Percentiles rank a stretch among this genome's conserved stretches.
Evolutionary conservation across 2,329 filamentous ascomycete species (phyloP).

Genomic region (Fusarium graminum): DNA sequence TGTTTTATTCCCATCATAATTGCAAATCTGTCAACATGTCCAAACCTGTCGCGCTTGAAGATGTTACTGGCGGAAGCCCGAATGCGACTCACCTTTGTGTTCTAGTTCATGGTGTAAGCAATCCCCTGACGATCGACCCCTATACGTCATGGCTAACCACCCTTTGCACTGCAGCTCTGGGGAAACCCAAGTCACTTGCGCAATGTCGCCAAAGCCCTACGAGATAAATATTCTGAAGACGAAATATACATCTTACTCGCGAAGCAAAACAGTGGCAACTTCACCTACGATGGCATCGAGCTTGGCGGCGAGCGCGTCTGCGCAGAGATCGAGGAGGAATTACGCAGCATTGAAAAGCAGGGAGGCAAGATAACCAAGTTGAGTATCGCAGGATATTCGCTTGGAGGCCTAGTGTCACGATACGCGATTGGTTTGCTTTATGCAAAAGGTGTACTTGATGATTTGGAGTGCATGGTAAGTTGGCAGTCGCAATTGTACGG

Average conservation of each 20-base stretch:
- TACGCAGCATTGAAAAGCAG: slow-evolving; percentile 66
- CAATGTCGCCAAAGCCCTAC: slow-evolving; percentile 74
- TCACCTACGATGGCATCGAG: slow-evolving; percentile 79
- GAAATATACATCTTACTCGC: slow-evolving; percentile 77
- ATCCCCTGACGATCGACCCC: slow-evolving; percentile 32
- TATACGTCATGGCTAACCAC: slow-evolving; percentile 45
- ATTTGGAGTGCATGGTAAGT: slow-evolving; percentile 79
- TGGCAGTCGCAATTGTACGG: background rate
- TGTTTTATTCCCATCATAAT: background rate
- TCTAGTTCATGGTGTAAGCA: slow-evolving; percentile 79
- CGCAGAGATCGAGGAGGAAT: slow-evolving; percentile 74
- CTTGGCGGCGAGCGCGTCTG: slow-evolving; percentile 76
- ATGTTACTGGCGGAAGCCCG: slow-evolving; percentile 63
- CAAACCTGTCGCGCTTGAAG: slow-evolving; percentile 27
- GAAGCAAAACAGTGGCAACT: slow-evolving; percentile 79
- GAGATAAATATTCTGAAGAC: slow-evolving; percentile 71
- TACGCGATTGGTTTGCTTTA: slow-evolving; percentile 89
- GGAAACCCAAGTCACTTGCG: slow-evolving; percentile 81
- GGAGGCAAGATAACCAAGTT: slow-evolving; percentile 83
- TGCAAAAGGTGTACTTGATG: slow-evolving; percentile 82
- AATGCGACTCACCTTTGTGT: slow-evolving; percentile 80
- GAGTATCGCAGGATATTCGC: slow-evolving; percentile 89
- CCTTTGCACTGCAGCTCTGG: slow-evolving; percentile 69
- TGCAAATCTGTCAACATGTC: slow-evolving; percentile 44
- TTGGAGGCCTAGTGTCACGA: slow-evolving; percentile 87